Evolutionary conservation across 495 filamentous ascomycete species (phyloP).

Genomic region (Aspergillus homomorphus): DNA sequence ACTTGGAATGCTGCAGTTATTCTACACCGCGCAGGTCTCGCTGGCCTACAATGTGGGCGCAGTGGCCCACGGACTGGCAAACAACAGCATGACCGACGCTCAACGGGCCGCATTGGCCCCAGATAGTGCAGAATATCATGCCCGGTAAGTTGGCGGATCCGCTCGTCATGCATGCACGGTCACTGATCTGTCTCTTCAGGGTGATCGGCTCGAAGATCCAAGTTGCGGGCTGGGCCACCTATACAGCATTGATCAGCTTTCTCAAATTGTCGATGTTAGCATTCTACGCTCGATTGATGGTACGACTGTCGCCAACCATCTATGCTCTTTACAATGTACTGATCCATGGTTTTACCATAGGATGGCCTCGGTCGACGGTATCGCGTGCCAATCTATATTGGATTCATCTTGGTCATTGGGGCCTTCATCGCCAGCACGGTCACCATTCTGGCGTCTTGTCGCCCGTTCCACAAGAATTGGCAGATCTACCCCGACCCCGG

Average conservation of each 20-base stretch:
- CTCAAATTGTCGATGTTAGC: conserved; percentile 52
- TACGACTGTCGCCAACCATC: conserved; percentile 22
- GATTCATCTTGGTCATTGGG: conserved; percentile 41
- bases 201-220: conserved; percentile 53
- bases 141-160: conserved; percentile 19
- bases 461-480: conserved; percentile 50
- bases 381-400: conserved; percentile 44
- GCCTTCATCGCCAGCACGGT: conserved; percentile 48
- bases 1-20: conserved; percentile 21
- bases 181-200: conserved; percentile 14
- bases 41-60: conserved; percentile 33
- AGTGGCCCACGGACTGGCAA: conserved; percentile 43
- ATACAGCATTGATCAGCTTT: conserved; percentile 48
- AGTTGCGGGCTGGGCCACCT: conserved; percentile 51
- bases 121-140: conserved; percentile 32
- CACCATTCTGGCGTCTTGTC: conserved; percentile 45
- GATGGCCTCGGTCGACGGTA: conserved; percentile 37
- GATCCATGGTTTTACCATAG: conserved; percentile 5
- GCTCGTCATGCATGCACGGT: conserved; percentile 5
- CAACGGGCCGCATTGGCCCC: conserved; percentile 39
- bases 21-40: conserved; percentile 37
- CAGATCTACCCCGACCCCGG: conserved; percentile 56
- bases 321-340: not conserved
- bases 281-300: conserved; percentile 54
- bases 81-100: conserved; percentile 48